A percentile compares a stretch with the other conserved stretches of the same genome.
Conservation (phyloP, 768 basidiomycete genomes). For the Tricholoma sp. region DNA sequence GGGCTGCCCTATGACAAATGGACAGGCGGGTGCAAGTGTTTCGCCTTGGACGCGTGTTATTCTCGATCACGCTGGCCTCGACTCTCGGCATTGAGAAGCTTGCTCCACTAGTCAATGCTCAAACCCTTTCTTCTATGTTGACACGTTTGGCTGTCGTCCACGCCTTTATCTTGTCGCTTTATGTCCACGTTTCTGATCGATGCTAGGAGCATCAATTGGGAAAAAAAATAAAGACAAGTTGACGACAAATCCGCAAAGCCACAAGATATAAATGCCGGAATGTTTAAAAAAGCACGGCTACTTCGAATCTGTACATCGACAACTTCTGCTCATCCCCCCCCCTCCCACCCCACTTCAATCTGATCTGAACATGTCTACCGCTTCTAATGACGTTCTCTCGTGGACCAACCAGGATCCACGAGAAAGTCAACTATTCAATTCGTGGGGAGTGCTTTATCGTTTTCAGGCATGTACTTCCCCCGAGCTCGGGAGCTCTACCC, state of each 20-base stretch:
- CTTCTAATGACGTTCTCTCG: constrained; percentile 67
- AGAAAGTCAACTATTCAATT: constrained; percentile 78
- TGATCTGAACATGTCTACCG: constrained; percentile 38
- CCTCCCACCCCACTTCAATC: too few species aligned
- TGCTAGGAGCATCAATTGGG: constrained; percentile 47
- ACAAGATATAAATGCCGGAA: constrained; percentile 54
- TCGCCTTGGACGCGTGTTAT: constrained; percentile 58
- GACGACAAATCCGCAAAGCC: constrained; percentile 40
- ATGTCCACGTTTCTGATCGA: constrained; percentile 76
- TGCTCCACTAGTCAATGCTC: constrained; percentile 69
- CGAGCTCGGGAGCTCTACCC: background rate
- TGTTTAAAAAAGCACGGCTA: constrained; percentile 22
- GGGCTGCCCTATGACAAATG: constrained; percentile 16
- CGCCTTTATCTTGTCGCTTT: constrained; percentile 68
- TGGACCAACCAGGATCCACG: constrained; percentile 88
- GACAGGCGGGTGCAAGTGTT: constrained; percentile 30
- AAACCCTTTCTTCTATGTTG: constrained; percentile 59
- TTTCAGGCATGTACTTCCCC: constrained; percentile 58
- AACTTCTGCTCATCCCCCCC: constrained; percentile 18
- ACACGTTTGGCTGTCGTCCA: constrained; percentile 69
- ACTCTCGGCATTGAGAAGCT: constrained; percentile 54
- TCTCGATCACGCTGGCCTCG: constrained; percentile 63
- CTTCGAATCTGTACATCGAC: constrained; percentile 19
- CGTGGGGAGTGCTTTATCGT: constrained; percentile 77
- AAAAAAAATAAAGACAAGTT: constrained; percentile 25